Conservation (phyloP, 108 stramenopile genomes). For the Epipyxis sp. region DNA sequence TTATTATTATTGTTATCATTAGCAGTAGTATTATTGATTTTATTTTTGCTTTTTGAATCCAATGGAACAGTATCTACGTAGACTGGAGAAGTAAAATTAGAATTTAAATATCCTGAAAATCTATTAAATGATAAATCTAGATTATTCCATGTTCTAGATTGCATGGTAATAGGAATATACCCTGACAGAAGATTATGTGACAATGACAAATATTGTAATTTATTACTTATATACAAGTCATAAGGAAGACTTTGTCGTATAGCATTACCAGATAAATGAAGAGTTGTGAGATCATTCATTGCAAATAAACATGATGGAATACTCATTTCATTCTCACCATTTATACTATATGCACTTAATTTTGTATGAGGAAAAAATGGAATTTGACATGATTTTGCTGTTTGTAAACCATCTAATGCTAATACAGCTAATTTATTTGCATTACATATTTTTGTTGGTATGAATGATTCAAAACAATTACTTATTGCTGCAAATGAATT, state of each 20-base stretch:
- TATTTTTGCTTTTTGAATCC: too few relatives aligned
- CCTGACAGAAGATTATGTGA: not conserved
- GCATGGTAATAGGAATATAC: not conserved
- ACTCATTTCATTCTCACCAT: too few relatives aligned
- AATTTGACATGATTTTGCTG: not conserved
- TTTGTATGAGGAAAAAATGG: not conserved
- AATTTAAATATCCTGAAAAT: not conserved
- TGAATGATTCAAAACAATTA: not conserved
- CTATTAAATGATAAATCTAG: conserved; percentile 8
- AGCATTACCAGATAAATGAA: conserved; percentile 5
- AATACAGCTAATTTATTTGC: not conserved
- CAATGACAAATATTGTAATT: not conserved
- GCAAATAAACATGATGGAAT: not conserved
- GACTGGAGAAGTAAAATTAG: not conserved
- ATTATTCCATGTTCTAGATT: not conserved
- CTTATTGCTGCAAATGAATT: not conserved
- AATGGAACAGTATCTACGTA: conserved; percentile 7
- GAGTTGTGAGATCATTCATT: not conserved
- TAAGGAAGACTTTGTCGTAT: not conserved
- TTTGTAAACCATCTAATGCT: not conserved
- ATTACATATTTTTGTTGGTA: conserved; percentile 1
- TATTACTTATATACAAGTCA: not conserved
- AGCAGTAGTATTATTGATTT: too few relatives aligned
- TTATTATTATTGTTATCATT: too few relatives aligned
- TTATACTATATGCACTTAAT: too few relatives aligned